Evolutionary conservation across 2,329 filamentous ascomycete genomes (phyloP).

Genomic region (Trichoderma sp.): DNA sequence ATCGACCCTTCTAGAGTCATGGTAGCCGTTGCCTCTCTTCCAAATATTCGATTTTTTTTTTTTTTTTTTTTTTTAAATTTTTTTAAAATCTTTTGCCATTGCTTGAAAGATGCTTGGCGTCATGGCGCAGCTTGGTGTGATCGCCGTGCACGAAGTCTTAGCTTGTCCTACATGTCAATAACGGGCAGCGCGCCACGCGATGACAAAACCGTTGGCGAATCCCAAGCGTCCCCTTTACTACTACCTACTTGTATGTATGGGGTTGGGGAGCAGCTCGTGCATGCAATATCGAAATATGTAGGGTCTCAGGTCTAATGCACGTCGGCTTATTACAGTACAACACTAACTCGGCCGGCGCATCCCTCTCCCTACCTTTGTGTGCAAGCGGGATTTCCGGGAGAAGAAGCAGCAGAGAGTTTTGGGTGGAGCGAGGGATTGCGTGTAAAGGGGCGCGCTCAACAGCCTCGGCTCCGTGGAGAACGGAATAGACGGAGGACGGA

Average conservation of each 20-base stretch:
- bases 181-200: conserved; percentile 10
- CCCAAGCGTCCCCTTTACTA: conserved; percentile 3
- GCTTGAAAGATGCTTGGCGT: background rate
- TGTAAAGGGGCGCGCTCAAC: conserved; percentile 3
- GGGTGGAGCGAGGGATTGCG: conserved; percentile 8
- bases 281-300: background rate
- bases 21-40: background rate
- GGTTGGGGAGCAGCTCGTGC: background rate
- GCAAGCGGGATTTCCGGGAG: conserved; percentile 8
- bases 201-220: conserved; percentile 8
- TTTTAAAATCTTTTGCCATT: background rate
- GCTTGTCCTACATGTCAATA: background rate
- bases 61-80: background rate
- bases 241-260: conserved; percentile 6
- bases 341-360: background rate
- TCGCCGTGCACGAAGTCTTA: background rate
- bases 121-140: conserved; percentile 7
- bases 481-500: background rate
- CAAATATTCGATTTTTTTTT: background rate
- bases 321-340: conserved; percentile 8
- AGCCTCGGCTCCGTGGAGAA: conserved; percentile 7
- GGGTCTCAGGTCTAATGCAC: conserved; percentile 8
- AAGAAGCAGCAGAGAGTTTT: background rate
- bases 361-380: background rate
- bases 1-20: conserved; percentile 7